A percentile compares a stretch with the other conserved stretches of the same genome.
phyloP scores from a whole-genome alignment of 352 stramenopile species.

The Stephanocyclus meneghinianus region DNA sequence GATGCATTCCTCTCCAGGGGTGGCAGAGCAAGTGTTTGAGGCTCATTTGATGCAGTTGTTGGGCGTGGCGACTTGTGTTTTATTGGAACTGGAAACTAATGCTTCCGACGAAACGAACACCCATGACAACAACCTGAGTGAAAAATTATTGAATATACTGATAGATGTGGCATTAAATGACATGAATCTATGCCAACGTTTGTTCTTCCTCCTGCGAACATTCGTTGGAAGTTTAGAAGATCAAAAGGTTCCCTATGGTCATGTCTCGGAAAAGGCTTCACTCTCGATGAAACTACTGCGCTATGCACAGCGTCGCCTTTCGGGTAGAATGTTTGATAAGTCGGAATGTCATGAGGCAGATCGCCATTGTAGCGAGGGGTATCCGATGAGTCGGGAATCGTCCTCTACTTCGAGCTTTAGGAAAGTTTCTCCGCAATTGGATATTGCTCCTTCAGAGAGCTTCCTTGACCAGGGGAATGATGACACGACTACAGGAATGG shows the following conservation, averaged over 20 bases:
- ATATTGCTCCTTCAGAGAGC: constrained; percentile 36
- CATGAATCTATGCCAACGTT: constrained; percentile 52
- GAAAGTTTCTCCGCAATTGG: constrained; percentile 23
- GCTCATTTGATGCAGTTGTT: constrained; percentile 60
- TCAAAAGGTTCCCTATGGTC: constrained; percentile 22
- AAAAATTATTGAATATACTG: constrained; percentile 46
- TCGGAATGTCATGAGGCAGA: constrained; percentile 12
- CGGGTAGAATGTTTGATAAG: constrained; percentile 48
- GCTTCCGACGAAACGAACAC: background rate
- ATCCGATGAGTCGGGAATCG: constrained; percentile 41
- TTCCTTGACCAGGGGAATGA: constrained; percentile 10
- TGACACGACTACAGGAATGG: background rate
- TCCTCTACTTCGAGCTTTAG: constrained; percentile 19
- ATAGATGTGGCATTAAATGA: constrained; percentile 55
- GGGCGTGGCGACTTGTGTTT: constrained; percentile 38
- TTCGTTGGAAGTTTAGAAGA: constrained; percentile 50
- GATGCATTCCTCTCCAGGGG: constrained; percentile 6
- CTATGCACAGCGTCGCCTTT: constrained; percentile 45
- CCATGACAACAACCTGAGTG: constrained; percentile 19
- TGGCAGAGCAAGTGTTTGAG: constrained; percentile 34
- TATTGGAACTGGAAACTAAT: constrained; percentile 3
- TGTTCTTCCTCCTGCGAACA: constrained; percentile 59
- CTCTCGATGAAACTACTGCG: constrained; percentile 31
- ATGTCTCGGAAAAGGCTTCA: constrained; percentile 8
- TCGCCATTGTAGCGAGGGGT: constrained; percentile 29